Evolutionary conservation across 2,329 filamentous ascomycete species (phyloP).

Genomic region (Fusarium pininemorale): DNA sequence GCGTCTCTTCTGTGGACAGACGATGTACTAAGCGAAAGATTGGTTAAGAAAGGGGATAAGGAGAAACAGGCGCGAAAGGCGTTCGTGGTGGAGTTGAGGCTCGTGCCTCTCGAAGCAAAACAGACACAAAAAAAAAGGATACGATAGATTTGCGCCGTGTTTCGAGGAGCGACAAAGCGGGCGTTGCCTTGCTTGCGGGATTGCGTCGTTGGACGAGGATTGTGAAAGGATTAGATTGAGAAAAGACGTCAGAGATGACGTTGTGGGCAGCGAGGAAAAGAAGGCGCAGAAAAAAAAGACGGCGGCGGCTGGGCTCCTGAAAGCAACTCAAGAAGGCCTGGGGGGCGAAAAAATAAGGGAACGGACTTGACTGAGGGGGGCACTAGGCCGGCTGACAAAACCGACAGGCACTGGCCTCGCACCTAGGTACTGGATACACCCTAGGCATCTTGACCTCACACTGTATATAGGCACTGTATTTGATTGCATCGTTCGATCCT

Average conservation of each 20-base stretch:
- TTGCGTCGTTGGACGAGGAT: conserved; percentile 47
- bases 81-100: conserved; percentile 39
- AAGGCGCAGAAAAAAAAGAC: conserved; percentile 49
- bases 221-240: conserved; percentile 50
- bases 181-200: conserved; percentile 43
- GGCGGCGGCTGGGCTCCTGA: conserved; percentile 46
- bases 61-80: conserved; percentile 19
- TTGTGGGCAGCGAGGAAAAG: conserved; percentile 51
- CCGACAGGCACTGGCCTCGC: conserved; percentile 8
- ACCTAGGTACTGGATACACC: not conserved
- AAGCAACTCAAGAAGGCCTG: conserved; percentile 32
- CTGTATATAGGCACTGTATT: conserved; percentile 36
- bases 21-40: conserved; percentile 24
- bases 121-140: not conserved
- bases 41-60: conserved; percentile 21
- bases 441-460: not conserved
- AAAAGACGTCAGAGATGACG: conserved; percentile 61
- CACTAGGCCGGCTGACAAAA: conserved; percentile 35
- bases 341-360: conserved; percentile 32
- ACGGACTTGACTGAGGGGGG: conserved; percentile 18
- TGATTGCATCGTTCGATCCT: conserved; percentile 42
- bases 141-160: conserved; percentile 35
- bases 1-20: conserved; percentile 5
- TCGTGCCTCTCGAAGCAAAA: conserved; percentile 32
- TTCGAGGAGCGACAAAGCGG: conserved; percentile 37